Evolutionary conservation across 2,329 filamentous ascomycete species (phyloP).

Genomic region (Colletotrichum horii): DNA sequence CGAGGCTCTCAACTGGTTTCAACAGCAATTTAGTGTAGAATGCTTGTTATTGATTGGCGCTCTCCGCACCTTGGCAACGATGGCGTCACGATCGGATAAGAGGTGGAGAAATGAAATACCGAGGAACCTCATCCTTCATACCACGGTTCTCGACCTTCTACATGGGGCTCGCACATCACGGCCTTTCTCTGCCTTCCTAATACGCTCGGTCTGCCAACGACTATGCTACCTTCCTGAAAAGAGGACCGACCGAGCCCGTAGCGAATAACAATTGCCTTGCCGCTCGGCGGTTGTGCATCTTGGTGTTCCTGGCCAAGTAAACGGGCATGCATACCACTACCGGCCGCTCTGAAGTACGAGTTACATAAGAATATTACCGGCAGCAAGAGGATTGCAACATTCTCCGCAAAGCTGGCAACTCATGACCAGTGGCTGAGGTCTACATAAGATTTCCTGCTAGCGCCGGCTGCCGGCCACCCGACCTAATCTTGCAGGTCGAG

Average conservation of each 20-base stretch:
- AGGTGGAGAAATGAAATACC: conserved; percentile 13
- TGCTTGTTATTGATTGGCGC: not conserved
- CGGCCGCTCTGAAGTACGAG: not conserved
- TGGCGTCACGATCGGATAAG: not conserved
- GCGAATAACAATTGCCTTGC: not conserved
- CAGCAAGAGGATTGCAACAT: not conserved
- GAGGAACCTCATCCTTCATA: not conserved
- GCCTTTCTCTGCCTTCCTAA: not conserved
- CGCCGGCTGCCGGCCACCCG: not conserved
- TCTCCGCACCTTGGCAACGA: not conserved
- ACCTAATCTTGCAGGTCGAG: not conserved
- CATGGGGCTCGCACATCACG: not conserved
- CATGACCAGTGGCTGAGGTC: not conserved
- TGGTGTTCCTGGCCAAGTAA: not conserved
- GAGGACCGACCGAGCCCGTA: not conserved
- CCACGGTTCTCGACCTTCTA: not conserved
- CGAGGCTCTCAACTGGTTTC: not conserved
- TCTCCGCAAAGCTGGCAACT: not conserved
- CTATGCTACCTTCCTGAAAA: conserved; percentile 13
- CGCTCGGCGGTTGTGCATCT: not conserved
- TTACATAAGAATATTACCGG: not conserved
- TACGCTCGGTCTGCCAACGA: not conserved
- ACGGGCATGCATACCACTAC: not conserved
- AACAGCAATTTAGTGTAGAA: not conserved
- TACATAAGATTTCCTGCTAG: not conserved